A percentile compares a stretch with the other conserved stretches of the same genome.
Evolutionary conservation across 371 early-diverging fungal species (phyloP).

Genomic region (Funneliformis caledonium): DNA sequence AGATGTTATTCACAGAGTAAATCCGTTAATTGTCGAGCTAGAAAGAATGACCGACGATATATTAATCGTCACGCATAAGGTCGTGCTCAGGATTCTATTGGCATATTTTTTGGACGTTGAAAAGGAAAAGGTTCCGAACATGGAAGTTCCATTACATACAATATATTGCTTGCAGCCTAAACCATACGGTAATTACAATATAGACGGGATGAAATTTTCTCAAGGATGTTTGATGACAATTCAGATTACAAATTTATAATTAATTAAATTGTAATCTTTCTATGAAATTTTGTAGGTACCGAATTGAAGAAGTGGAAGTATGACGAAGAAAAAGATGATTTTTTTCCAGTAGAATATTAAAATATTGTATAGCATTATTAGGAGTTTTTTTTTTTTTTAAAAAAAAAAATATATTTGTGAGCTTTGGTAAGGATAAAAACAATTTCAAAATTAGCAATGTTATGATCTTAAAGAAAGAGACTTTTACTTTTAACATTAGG

Average conservation of each 20-base stretch:
- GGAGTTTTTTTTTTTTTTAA: no score
- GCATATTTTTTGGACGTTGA: conserved; percentile 78
- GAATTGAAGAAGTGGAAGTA: conserved; percentile 16
- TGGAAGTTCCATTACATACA: conserved; percentile 64
- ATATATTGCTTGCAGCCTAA: conserved; percentile 70
- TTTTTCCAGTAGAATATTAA: background rate
- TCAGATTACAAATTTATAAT: conserved; percentile 57
- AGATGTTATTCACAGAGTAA: conserved; percentile 85
- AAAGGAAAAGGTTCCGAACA: conserved; percentile 67
- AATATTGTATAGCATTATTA: no score
- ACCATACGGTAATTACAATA: conserved; percentile 71
- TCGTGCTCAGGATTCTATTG: conserved; percentile 75
- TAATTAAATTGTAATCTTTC: background rate
- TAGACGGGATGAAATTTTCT: no score
- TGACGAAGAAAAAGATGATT: conserved; percentile 9
- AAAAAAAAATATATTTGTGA: no score
- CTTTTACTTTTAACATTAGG: no score
- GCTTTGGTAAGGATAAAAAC: no score
- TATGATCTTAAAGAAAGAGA: no score
- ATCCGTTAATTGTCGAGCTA: conserved; percentile 83
- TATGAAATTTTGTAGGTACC: background rate
- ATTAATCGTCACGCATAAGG: conserved; percentile 76
- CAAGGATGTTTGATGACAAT: background rate
- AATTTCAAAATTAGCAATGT: no score
- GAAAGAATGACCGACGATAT: conserved; percentile 80